Conservation (phyloP, 1,284 basidiomycete species). For the Xerocomus minutiporus region DNA sequence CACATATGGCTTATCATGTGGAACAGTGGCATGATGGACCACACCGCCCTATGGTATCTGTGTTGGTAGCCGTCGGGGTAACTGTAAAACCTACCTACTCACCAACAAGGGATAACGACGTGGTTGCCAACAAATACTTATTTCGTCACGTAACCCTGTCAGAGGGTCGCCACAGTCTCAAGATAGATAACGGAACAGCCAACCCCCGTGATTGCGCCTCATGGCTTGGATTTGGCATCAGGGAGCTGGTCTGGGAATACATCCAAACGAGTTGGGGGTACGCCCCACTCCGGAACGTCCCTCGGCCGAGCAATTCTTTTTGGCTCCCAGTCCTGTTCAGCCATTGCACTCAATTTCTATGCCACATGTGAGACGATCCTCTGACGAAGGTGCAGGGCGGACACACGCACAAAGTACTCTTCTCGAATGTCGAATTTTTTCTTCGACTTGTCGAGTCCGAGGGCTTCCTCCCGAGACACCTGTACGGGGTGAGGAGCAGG, state of each 20-base stretch:
- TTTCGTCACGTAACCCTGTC: no score
- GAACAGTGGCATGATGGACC: no score
- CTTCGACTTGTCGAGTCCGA: constrained; percentile 74
- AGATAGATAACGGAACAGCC: neutral
- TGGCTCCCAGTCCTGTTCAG: constrained; percentile 81
- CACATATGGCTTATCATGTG: no score
- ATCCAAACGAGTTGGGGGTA: constrained; percentile 49
- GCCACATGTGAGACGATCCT: constrained; percentile 6
- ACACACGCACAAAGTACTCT: constrained; percentile 84
- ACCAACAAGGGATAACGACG: no score
- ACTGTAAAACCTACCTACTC: no score
- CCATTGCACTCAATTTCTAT: constrained; percentile 61
- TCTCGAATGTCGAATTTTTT: constrained; percentile 91
- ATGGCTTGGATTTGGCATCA: neutral
- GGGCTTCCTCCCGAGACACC: constrained; percentile 80
- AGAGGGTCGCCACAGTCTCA: no score
- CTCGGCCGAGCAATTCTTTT: constrained; percentile 79
- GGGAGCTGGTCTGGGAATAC: constrained; percentile 26
- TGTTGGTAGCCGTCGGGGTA: no score
- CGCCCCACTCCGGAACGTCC: constrained; percentile 86
- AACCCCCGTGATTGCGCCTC: neutral
- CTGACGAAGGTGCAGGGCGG: neutral
- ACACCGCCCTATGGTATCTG: no score
- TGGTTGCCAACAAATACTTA: no score
- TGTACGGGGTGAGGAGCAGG: constrained; percentile 26